Evolutionary conservation across 176 grass and related monocot genomes (phyloP).

Genomic region (Pontederia paniculata): DNA sequence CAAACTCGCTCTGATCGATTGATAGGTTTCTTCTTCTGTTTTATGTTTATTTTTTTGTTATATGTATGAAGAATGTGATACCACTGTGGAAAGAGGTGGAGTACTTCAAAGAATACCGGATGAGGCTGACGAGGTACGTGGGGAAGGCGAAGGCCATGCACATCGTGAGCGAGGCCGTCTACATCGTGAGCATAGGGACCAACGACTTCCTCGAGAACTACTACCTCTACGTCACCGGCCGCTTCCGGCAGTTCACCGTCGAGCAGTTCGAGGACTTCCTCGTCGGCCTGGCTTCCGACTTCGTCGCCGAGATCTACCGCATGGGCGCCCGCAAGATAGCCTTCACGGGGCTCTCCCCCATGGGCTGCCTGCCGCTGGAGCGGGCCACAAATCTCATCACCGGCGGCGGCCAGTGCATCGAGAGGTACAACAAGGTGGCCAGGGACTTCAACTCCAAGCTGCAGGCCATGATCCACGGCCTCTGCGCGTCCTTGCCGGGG

Average conservation of each 20-base stretch:
- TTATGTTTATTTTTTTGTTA: too few species aligned
- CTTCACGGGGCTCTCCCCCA: slow-evolving; percentile 38
- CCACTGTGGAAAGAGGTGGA: slow-evolving; percentile 39
- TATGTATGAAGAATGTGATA: slow-evolving; percentile 37
- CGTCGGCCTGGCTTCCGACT: background rate
- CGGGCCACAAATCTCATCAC: slow-evolving; percentile 17
- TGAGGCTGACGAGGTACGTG: slow-evolving; percentile 14
- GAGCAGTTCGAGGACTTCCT: background rate
- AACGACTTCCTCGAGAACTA: slow-evolving; percentile 63
- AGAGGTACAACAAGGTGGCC: slow-evolving; percentile 38
- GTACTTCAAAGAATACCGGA: slow-evolving; percentile 44
- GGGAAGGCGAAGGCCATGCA: slow-evolving; percentile 13
- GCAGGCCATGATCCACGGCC: slow-evolving; percentile 16
- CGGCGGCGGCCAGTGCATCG: slow-evolving; percentile 20
- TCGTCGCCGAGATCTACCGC: background rate
- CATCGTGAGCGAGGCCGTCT: slow-evolving; percentile 36
- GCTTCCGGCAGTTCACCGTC: slow-evolving; percentile 41
- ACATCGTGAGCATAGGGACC: slow-evolving; percentile 50
- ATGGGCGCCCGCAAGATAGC: slow-evolving; percentile 50
- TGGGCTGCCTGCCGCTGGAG: slow-evolving; percentile 42
- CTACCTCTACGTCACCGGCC: slow-evolving; percentile 36
- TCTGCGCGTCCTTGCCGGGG: slow-evolving; percentile 20
- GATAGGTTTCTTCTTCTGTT: too few species aligned
- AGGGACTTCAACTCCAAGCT: slow-evolving; percentile 41
- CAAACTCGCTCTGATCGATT: too few species aligned